Evolutionary conservation across 176 grass and related monocot species (phyloP), one percentile per base, ranked within the genome.

Genomic region (Ananas comosus): DNA sequence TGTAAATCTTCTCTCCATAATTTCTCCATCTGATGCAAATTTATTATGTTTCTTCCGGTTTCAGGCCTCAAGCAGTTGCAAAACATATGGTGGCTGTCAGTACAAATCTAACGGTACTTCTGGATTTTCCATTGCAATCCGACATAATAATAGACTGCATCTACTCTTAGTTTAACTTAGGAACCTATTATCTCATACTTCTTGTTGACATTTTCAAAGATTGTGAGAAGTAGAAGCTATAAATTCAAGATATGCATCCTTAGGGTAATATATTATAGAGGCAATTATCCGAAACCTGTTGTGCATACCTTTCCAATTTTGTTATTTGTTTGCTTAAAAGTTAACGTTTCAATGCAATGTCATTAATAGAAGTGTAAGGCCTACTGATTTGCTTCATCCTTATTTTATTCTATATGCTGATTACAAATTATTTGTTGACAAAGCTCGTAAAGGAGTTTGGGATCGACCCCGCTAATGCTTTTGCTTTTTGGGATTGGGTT

Each of bases 401-500:
- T 49, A 49, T 69, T 69, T 69, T 48, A 17, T 63, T 48, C 13
- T 51, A 14, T 49, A 18, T 13, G 33, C 33, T 42, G 33, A 42
- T 17, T 73, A 17, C 64, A 66, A 61, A 61, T 10, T 61, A 61
- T 10, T 61, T 21, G 9, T 22, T 18, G 10, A 18, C 10, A 19
- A 17, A 61, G 94, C 90, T 99, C 86, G 94, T 99, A 50, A 80
- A 93, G 74, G 72, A 91, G 70, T 99, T 99, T 16, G 90, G 90
- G 71, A 99, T 99, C 10, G 87, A 99, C 74, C 89, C 94, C 67
- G 88, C 83, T 74, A 99, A 99, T 78, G 82, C 89, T 53, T 93
- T 99, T 90, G 94, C 84, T 75, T 99, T 99, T 59, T 99, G 89
- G 89, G 94, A 99, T 80, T 99, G 94, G 94, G 94, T 99, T 86